Conservation (phyloP, 768 basidiomycete species). For the Cystofilobasidium ferigula region DNA sequence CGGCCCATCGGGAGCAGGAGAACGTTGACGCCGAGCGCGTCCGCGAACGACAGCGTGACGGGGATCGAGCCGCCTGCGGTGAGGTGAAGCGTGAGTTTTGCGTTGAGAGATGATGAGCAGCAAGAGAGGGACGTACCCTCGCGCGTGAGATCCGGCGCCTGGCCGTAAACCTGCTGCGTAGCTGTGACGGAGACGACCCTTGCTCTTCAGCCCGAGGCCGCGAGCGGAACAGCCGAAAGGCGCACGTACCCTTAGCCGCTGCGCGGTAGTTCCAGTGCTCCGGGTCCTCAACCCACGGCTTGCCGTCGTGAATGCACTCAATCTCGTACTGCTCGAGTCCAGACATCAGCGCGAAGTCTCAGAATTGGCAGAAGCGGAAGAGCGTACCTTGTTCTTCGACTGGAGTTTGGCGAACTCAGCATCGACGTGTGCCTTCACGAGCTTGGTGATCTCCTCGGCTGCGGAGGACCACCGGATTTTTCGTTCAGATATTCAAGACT, state of each 20-base stretch:
- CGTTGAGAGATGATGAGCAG: conserved; percentile 15
- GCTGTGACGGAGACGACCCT: conserved; percentile 32
- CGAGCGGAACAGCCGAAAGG: background rate
- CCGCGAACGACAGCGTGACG: conserved; percentile 85
- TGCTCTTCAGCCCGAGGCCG: background rate
- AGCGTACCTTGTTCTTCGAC: conserved; percentile 57
- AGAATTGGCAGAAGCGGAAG: background rate
- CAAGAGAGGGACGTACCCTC: conserved; percentile 47
- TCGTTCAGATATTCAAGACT: no score
- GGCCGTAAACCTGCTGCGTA: conserved; percentile 65
- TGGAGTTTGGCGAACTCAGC: conserved; percentile 73
- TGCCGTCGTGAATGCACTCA: conserved; percentile 67
- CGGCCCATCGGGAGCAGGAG: conserved; percentile 54
- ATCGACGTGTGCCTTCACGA: conserved; percentile 60
- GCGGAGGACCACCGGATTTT: conserved; percentile 29
- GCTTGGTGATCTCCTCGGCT: conserved; percentile 57
- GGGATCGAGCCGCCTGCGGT: conserved; percentile 61
- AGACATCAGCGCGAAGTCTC: no score
- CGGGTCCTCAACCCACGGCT: conserved; percentile 71
- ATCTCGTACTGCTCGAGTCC: conserved; percentile 37
- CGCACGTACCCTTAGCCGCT: conserved; percentile 49
- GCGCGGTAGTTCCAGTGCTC: conserved; percentile 92
- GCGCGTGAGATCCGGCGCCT: conserved; percentile 68
- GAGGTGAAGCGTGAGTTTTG: no score
- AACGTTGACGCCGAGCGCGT: conserved; percentile 68